Evolutionary conservation across 352 stramenopile species (phyloP), one percentile per base, ranked within the genome.

Genomic region (Peronospora destructor): DNA sequence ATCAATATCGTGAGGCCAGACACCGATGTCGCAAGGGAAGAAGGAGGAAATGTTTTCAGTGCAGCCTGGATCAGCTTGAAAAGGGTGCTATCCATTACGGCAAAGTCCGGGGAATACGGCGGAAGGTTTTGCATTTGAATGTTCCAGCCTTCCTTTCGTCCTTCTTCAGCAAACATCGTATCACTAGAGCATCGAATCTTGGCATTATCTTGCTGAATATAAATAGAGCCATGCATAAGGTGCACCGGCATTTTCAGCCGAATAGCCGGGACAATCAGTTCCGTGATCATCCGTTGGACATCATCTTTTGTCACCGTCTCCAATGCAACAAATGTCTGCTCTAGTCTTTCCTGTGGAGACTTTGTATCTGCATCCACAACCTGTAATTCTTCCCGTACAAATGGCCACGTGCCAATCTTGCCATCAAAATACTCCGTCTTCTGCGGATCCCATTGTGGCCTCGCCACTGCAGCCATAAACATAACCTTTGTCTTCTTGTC

Each of bases 401-500:
- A 75, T 13, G 63, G 56, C 66, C 69, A 79, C 4, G 57, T 67
- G 14, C 69, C 69, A 35, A 79, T 61, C 42, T 76, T 79, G 12
- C 69, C 69, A 42, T 73, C 49, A 53, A 73, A 79, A 39, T 58
- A 65, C 10, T 45, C 42, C 13, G 56, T 58, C 39, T 53, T 71
- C 9, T 61, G 43, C 2, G 47, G 45, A 28, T 75, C 64, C 55
- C 58, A 79, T 21, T 74, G 65, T n/a, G 69, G 68, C 10, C 65
- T 41, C 6, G 69, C 63, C 30, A 79, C 62, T 2, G 69, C 69
- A 4, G 49, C 53, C 37, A 79, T 64, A 40, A 67, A 73, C 69
- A 79, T 79, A 16, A 76, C 56, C 33, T 65, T 67, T 9, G 49
- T 62, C 50, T 65, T 68, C 30, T 64, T 68, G 33, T 73, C 59